Base-by-base conservation (phyloP, 192 early-diverging fungal genomes). In the Backusella mclennaniae region DNA sequence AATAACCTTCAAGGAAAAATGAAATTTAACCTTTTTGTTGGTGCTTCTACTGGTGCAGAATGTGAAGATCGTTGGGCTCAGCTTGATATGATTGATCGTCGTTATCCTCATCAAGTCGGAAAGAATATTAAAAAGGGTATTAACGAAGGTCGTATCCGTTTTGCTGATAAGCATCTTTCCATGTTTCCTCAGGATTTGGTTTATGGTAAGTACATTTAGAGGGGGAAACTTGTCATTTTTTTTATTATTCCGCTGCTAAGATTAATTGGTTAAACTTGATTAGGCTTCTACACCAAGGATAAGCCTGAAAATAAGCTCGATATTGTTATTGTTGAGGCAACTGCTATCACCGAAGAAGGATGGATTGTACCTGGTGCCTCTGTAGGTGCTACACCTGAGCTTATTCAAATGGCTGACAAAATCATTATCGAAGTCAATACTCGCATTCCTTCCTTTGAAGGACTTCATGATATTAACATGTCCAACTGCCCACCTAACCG, bases 141-240 rank as follows among this genome's bases (percentile, higher is more conserved):
- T 66, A 84, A 84, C 38, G 74, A 41, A 36, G 80, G 80, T 35
- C 76, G 71, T 52, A 84, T 81, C 71, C 71, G 72, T 31, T 84
- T 84, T 76, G 79, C 83, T 49, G 83, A 84, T 49, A 84, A 84
- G 70, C 83, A 84, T 69, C 77, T 84, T 74, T 84, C 83, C 23
- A 77, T 82, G 76, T 84, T 84, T 63, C 83, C 83, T 42, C 79
- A 81, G 19, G 79, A 80, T 68, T 67, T 80, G 53, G 75, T 76
- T 11, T 80, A 80, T 63, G 79, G 79, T 80, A 73, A 78, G 70
- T 17, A 68, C 6, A 68, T 35, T 35, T 19, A 52, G 4, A n/a
- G 19, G 21, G 2, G 53, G 21, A 8, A 56, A 56, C 53, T 23
- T 56, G 53, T 26, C 23, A 56, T 15, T 17, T 15, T 38, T 53